Percentiles rank a stretch among this genome's conserved stretches.
phyloP scores from a whole-genome alignment of 1,284 basidiomycete species.

The Gastroboletus turbinatus region DNA sequence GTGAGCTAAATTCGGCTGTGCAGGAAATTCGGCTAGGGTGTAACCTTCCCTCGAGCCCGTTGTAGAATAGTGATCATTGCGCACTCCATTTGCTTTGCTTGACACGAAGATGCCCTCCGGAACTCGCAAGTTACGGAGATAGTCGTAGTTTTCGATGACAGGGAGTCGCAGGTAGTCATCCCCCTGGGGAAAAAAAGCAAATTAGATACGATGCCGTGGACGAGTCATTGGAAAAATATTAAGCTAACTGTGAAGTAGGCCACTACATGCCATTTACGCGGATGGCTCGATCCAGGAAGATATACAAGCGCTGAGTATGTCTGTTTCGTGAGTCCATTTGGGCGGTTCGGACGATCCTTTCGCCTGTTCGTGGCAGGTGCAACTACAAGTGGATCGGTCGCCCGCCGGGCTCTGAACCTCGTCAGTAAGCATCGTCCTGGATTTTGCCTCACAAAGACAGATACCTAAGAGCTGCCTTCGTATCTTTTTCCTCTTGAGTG shows the following conservation, averaged over 20 bases:
- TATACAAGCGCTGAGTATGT: constrained; percentile 74
- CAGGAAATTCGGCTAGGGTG: constrained; percentile 3
- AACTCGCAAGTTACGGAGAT: constrained; percentile 59
- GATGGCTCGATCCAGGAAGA: constrained; percentile 52
- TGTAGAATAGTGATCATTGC: constrained; percentile 42
- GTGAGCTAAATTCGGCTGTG: constrained; percentile 3
- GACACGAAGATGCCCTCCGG: constrained; percentile 66
- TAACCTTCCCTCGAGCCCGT: constrained; percentile 24
- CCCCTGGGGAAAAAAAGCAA: constrained; percentile 43
- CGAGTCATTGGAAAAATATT: constrained; percentile 8
- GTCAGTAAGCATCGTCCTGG: constrained; percentile 6
- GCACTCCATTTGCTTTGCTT: constrained; percentile 52
- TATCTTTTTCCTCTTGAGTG: constrained; percentile 70
- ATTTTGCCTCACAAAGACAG: constrained; percentile 11
- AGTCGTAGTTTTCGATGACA: constrained; percentile 66
- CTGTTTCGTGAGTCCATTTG: constrained; percentile 75
- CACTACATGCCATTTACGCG: constrained; percentile 76
- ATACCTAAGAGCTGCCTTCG: constrained; percentile 70
- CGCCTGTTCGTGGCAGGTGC: constrained; percentile 59
- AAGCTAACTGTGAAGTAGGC: constrained; percentile 70
- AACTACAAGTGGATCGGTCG: constrained; percentile 56
- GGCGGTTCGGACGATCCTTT: constrained; percentile 71
- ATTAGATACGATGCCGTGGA: constrained; percentile 14
- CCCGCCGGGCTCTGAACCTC: constrained; percentile 52
- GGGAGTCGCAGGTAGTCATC: constrained; percentile 66